These are phyloP conservation scores for Cercospora sojina DNA, from an alignment of 2,329 filamentous ascomycete species.

Conservation along the genomic window DNA sequence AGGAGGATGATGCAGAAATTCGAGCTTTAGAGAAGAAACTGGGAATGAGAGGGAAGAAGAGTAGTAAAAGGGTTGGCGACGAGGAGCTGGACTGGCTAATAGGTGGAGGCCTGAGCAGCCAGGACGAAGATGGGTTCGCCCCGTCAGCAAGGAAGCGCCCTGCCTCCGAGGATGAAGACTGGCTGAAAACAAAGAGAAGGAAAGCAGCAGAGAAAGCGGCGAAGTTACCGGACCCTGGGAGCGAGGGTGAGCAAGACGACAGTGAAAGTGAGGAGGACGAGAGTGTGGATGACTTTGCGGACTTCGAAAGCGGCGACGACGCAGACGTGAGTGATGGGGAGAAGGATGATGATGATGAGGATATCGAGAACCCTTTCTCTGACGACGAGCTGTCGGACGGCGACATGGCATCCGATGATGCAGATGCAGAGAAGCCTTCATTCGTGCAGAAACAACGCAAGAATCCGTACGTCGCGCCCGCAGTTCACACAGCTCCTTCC, in stretches of 20 bases:
- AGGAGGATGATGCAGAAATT: slow-evolving; percentile 85
- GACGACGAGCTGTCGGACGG: slow-evolving; percentile 38
- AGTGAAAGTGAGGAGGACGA: slow-evolving; percentile 19
- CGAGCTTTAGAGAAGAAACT: slow-evolving; percentile 82
- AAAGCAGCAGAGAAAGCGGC: slow-evolving; percentile 47
- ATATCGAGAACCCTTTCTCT: slow-evolving; percentile 37
- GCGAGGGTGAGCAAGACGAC: slow-evolving; percentile 21
- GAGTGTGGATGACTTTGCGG: neutral
- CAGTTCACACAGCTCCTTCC: slow-evolving; percentile 40
- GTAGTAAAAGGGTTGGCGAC: slow-evolving; percentile 68
- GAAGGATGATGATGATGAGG: slow-evolving; percentile 44
- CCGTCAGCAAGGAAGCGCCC: slow-evolving; percentile 55
- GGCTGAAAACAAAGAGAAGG: slow-evolving; percentile 58
- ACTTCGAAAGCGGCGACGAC: slow-evolving; percentile 27
- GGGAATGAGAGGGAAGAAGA: slow-evolving; percentile 76
- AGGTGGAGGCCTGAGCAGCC: slow-evolving; percentile 50
- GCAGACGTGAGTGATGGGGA: slow-evolving; percentile 32
- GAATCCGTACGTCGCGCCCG: slow-evolving; percentile 85
- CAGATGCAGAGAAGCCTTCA: slow-evolving; percentile 36
- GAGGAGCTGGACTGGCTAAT: slow-evolving; percentile 81
- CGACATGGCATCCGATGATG: slow-evolving; percentile 38
- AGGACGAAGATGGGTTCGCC: slow-evolving; percentile 45
- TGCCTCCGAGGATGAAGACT: slow-evolving; percentile 57
- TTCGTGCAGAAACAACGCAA: slow-evolving; percentile 56
- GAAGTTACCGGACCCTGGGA: neutral